Evolutionary conservation across 208 protist genomes (phyloP), one percentile per base, ranked within the genome.

Genomic region (Blastocrithidia nonstop): DNA sequence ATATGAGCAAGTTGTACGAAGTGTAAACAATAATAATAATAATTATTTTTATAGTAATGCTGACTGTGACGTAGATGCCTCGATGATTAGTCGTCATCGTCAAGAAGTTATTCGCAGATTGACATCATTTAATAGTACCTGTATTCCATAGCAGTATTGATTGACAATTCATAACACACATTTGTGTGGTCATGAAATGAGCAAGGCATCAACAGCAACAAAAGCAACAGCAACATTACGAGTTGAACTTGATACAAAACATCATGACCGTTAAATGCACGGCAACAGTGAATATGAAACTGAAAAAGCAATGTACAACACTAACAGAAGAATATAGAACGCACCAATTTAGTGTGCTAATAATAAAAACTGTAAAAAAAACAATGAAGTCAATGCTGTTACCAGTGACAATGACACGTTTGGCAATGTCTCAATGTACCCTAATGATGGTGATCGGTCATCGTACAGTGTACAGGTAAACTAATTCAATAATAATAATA

Each of bases 61-160:
- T n/a, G n/a, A n/a, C n/a, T n/a, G n/a, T n/a, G 46, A 48, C 20
- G 45, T 48, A n/a, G 45, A 63, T 53, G 52, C 45, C 6, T 38
- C 26, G 4, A 50, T 38, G 13, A 35, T 53, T 41, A 57, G 44
- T 13, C 48, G 48, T 27, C 49, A 52, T 15, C 76, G 76, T 3
- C 57, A 52, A 6, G 45, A 32, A 11, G 56, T 81, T 17, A 53
- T 70, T 22, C 29, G 61, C 11, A 68, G 73, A 7, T 61, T 88
- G 29, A 68, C 66, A 13, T 63, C 61, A 20, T 58, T 88, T 15
- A 50, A 62, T 6, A 71, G 62, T 37, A 75, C 75, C 1, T 64
- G 58, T 43, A 79, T 88, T 28, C 74, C 83, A 6, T 58, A 68
- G 29, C 63, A 72, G 39, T 73, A 71, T 43, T 91, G 82, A 78